Base-by-base conservation (phyloP, 345 rosid genomes). In the Schrenkiella parvula region DNA sequence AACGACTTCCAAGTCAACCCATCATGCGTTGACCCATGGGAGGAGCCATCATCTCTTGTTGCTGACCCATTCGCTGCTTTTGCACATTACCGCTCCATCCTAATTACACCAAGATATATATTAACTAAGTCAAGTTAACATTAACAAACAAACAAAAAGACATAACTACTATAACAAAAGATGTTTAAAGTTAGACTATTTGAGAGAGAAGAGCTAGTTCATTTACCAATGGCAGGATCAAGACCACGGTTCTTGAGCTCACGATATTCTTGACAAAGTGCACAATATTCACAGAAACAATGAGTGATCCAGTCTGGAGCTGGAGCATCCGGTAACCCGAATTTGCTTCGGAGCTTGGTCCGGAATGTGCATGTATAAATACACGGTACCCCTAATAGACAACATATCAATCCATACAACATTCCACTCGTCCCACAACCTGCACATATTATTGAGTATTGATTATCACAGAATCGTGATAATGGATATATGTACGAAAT, bases 211-310 rank as follows among this genome's bases (percentile, higher is more conserved):
- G 52, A 62, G 17, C 0, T 10, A 11, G 25, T 22, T 13, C 6
- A 1, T 43, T 42, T 56, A 88, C 87, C 89, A 17, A 83, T 42
- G 31, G 84, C 70, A 62, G 88, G 87, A 41, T 86, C 78, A 14
- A 70, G 71, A 0, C 87, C 86, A 10, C 81, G 86, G 23, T 54
- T 75, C 15, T 71, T 77, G 65, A 88, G 88, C 10, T 86, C 90
- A 34, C 90, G 80, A 47, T 81, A 82, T 64, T 84, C 93, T 64
- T 88, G 90, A 17, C 82, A 67, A 44, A 84, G 82, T 22, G 87
- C 77, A 31, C 90, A 83, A 57, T 56, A 66, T 13, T 87, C 76
- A 74, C 86, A 86, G 55, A 71, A 86, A 14, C 64, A 47, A 42
- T 86, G 88, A 38, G 82, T 77, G 55, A 80, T 26, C 63, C 71